Evolutionary conservation across 2,329 filamentous ascomycete genomes (phyloP), one percentile per base, ranked within the genome.

Genomic region (Stemphylium vesicarium): DNA sequence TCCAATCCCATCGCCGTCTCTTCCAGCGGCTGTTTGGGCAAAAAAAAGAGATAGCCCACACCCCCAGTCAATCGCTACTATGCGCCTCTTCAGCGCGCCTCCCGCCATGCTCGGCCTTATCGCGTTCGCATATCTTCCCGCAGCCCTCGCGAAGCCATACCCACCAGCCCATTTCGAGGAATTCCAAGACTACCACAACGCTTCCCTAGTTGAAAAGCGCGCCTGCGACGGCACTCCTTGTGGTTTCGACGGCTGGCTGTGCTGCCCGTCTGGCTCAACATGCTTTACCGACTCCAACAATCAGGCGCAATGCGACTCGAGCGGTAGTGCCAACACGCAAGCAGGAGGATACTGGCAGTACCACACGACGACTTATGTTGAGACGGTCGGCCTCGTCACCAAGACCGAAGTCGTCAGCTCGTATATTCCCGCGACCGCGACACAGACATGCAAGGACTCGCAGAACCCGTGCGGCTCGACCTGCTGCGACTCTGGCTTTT

Each of bases 401-500:
- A 74, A 78, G 53, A 86, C 84, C 5, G 80, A 79, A 6, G 80
- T 83, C 29, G 82, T 80, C 71, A 87, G 84, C 70, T 66, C 62
- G 13, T 71, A 51, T 39, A 51, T 70, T 15, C 62, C 59, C 13
- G 60, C 64, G 2, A 63, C 53, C 11, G 58, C 50, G 24, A 65
- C 63, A 10, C 52, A 65, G 7, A 68, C 72, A 47, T 87, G 85
- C 74, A 77, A 79, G 44, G 74, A 75, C 42, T 75, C 78, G 55
- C 72, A 90, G 74, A 82, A 82, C 7, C 80, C 84, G 3, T 93
- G 90, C 70, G 89, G 89, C 29, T 71, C 71, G 47, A 87, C 88
- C 54, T 93, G 90, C 81, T 94, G 90, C 74, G 84, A 85, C 20
- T 83, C 78, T 56, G 85, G 84, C 76, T 88, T 91, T 74, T 88